phyloP scores from a whole-genome alignment of 108 stramenopile genomes.

The Skeletonema grethae region DNA sequence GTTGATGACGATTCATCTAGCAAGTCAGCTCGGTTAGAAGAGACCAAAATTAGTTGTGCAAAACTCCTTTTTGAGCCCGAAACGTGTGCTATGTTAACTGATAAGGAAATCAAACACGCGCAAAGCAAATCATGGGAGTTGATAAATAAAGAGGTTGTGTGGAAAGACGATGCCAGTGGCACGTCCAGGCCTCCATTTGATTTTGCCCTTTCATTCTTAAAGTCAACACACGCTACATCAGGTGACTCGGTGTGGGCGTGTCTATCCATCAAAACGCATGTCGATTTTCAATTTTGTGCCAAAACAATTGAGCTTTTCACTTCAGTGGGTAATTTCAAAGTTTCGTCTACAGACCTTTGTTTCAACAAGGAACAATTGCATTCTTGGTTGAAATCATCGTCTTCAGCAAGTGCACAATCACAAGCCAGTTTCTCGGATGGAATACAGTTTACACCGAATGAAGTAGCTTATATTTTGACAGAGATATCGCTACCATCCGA shows the following conservation, averaged over 20 bases:
- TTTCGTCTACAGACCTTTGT: slow-evolving; percentile 22
- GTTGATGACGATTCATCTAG: slow-evolving; percentile 11
- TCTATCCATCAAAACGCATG: slow-evolving; percentile 68
- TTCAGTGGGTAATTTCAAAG: slow-evolving; percentile 25
- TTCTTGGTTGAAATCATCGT: slow-evolving; percentile 22
- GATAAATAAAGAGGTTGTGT: slow-evolving; percentile 20
- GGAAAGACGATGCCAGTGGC: slow-evolving; percentile 31
- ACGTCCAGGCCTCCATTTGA: slow-evolving; percentile 60
- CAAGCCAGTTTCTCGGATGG: neutral
- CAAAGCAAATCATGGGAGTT: slow-evolving; percentile 10
- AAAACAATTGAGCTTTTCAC: slow-evolving; percentile 50
- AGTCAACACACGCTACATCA: slow-evolving; percentile 64
- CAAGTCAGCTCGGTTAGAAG: slow-evolving; percentile 5
- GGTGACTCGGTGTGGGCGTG: slow-evolving; percentile 64
- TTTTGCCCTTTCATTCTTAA: slow-evolving; percentile 71
- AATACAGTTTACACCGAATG: slow-evolving; percentile 31
- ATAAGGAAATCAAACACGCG: slow-evolving; percentile 5
- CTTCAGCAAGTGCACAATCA: neutral
- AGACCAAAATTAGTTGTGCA: slow-evolving; percentile 19
- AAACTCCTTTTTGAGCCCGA: slow-evolving; percentile 32
- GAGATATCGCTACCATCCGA: slow-evolving; percentile 38
- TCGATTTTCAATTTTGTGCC: slow-evolving; percentile 60
- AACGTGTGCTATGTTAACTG: slow-evolving; percentile 23
- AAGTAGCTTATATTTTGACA: slow-evolving; percentile 31
- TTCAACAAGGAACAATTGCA: slow-evolving; percentile 6